phyloP scores from a whole-genome alignment of 495 filamentous ascomycete genomes.

The Penicillium paradoxum region DNA sequence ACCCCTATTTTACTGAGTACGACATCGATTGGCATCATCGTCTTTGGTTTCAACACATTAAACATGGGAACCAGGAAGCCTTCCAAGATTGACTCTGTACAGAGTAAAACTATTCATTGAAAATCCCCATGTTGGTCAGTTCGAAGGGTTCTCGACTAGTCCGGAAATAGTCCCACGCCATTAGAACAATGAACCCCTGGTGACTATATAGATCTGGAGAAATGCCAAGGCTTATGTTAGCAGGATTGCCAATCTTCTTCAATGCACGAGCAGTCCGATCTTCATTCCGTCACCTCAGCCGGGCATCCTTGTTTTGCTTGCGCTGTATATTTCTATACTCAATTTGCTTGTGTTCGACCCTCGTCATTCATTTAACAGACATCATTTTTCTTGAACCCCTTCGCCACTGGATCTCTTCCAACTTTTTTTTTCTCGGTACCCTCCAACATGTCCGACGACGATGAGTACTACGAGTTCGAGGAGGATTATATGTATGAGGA shows the following conservation, averaged over 20 bases:
- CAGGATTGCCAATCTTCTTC: conserved; percentile 8
- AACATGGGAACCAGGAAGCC: too few species aligned
- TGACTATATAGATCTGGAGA: not conserved
- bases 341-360: not conserved
- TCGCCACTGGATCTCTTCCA: not conserved
- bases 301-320: not conserved
- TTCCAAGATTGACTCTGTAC: too few species aligned
- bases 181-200: not conserved
- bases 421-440: not conserved
- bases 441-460: conserved; percentile 46
- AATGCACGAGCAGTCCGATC: conserved; percentile 21
- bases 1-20: too few species aligned
- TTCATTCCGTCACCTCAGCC: conserved; percentile 9
- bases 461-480: conserved; percentile 45
- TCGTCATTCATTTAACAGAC: not conserved
- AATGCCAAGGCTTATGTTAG: conserved; percentile 22
- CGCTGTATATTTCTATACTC: not conserved
- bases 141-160: too few species aligned
- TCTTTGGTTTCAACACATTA: too few species aligned
- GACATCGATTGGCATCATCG: too few species aligned
- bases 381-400: not conserved
- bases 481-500: conserved; percentile 44
- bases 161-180: not conserved
- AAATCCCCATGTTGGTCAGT: too few species aligned
- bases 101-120: too few species aligned